A percentile compares a stretch with the other conserved stretches of the same genome.
Evolutionary conservation across 2,329 filamentous ascomycete species (phyloP).

Genomic region (Calonectria henricotiae): DNA sequence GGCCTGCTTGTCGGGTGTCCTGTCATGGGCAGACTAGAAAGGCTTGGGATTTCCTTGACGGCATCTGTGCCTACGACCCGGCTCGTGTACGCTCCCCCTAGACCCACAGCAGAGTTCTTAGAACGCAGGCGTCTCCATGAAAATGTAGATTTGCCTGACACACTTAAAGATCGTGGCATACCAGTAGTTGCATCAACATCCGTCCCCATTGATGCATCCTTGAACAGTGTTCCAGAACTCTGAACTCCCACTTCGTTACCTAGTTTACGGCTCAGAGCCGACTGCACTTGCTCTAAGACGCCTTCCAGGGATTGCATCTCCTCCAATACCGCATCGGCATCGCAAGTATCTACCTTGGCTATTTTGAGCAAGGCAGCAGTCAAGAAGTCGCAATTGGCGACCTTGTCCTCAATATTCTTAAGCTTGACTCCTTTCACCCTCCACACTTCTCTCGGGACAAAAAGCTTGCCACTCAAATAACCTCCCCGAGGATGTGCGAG

Average conservation of each 20-base stretch:
- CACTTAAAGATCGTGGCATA: slow-evolving; percentile 72
- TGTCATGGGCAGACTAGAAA: slow-evolving; percentile 87
- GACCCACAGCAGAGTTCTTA: slow-evolving; percentile 84
- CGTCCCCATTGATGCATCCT: slow-evolving; percentile 71
- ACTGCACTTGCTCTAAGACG: slow-evolving; percentile 89
- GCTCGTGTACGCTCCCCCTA: slow-evolving; percentile 67
- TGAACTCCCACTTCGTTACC: slow-evolving; percentile 94
- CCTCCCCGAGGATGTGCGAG: slow-evolving; percentile 92
- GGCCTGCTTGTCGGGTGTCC: slow-evolving; percentile 76
- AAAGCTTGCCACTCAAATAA: slow-evolving; percentile 92
- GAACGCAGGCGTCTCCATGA: slow-evolving; percentile 92
- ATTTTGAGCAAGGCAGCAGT: slow-evolving; percentile 91
- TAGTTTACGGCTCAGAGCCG: slow-evolving; percentile 83
- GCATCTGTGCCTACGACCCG: slow-evolving; percentile 48
- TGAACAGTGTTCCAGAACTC: slow-evolving; percentile 81
- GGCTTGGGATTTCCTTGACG: slow-evolving; percentile 62
- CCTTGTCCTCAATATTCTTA: slow-evolving; percentile 93
- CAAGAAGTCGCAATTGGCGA: slow-evolving; percentile 90
- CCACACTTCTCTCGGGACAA: slow-evolving; percentile 95
- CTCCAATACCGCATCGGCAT: slow-evolving; percentile 92
- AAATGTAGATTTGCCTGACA: slow-evolving; percentile 81
- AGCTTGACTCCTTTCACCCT: slow-evolving; percentile 94
- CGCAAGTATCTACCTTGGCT: slow-evolving; percentile 86
- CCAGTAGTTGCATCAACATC: slow-evolving; percentile 63
- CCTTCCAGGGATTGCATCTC: slow-evolving; percentile 94